Percentiles rank a stretch among this genome's conserved stretches.
These are phyloP conservation scores for Monosporascus sp. DNA, from an alignment of 2,329 filamentous ascomycete genomes.

Conservation along the genomic window DNA sequence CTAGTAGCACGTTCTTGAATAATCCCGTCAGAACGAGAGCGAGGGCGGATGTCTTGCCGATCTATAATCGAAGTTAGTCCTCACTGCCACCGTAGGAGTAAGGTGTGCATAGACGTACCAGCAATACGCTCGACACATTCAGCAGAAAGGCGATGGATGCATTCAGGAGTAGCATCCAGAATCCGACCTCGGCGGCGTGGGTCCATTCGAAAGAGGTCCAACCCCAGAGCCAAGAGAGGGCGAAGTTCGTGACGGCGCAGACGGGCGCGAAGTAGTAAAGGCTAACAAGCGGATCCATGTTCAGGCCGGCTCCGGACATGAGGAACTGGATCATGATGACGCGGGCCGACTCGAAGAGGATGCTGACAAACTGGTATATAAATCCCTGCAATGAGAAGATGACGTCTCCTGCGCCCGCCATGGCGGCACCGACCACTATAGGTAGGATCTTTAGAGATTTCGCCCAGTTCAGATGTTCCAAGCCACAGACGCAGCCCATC, in stretches of 20 bases:
- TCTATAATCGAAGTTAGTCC: slow-evolving; percentile 42
- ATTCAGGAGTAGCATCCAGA: slow-evolving; percentile 63
- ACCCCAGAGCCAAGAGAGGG: slow-evolving; percentile 37
- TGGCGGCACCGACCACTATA: slow-evolving; percentile 47
- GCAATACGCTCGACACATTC: slow-evolving; percentile 79
- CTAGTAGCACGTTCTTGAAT: slow-evolving; percentile 81
- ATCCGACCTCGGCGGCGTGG: slow-evolving; percentile 65
- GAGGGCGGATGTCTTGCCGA: slow-evolving; percentile 81
- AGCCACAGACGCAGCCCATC: slow-evolving; percentile 55
- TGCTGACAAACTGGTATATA: slow-evolving; percentile 67
- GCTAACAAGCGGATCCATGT: slow-evolving; percentile 84
- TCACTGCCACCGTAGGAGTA: neutral
- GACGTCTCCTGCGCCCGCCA: slow-evolving; percentile 59
- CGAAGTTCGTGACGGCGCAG: slow-evolving; percentile 74
- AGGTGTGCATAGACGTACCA: slow-evolving; percentile 51
- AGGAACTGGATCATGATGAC: slow-evolving; percentile 83
- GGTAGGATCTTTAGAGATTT: slow-evolving; percentile 44
- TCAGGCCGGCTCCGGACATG: slow-evolving; percentile 68
- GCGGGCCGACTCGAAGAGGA: slow-evolving; percentile 74
- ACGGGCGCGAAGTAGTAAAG: slow-evolving; percentile 88
- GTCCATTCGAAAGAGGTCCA: slow-evolving; percentile 32
- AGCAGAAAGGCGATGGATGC: slow-evolving; percentile 74
- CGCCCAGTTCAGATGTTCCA: slow-evolving; percentile 40
- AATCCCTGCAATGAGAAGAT: slow-evolving; percentile 62
- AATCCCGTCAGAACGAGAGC: slow-evolving; percentile 83